Evolutionary conservation across 495 filamentous ascomycete genomes (phyloP), one percentile per base, ranked within the genome.

Genomic region (Penicillium roqueforti): DNA sequence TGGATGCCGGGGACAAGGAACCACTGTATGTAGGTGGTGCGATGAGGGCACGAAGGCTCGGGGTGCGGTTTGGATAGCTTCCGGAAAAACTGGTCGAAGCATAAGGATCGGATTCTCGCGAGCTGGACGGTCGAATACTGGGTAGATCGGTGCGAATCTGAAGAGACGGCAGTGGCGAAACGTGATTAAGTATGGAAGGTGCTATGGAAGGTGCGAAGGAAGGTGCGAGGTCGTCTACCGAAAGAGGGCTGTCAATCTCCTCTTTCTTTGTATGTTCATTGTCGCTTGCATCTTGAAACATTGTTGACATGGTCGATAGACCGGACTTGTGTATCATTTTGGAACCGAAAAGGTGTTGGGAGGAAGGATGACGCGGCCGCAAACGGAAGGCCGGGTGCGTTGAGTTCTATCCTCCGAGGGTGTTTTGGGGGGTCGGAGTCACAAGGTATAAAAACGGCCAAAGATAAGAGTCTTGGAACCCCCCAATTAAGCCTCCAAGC

Each of bases 1-100:
- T 47, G 11, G 85, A 86, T 25, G 73, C 77, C 1, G 84, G 84
- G 2, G 85, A 87, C 20, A 82, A 61, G 6, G 83, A 86, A 14
- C 74, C 78, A 55, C 74, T 78, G 18, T 70, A 70, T n/a, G 65
- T 54, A 10, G 70, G 55, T 19, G 66, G 67, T 42, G 63, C 76
- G 25, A 70, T 69, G 23, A 74, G 67, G 39, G 70, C 78, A 59
- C 71, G 76, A 23, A 79, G 57, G 68, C 73, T 83, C 49, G 74
- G 78, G 46, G 75, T 82, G 39, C 74, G 74, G 25, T 66, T 71
- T 6, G 70, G 76, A 22, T 75, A 57, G 48, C 76, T 76, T 38
- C 72, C 62, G n/a, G 70, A 75, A 19, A 75, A 78, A 56, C 68
- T 77, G 49, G 72, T 70, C 26, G 68, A 71, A 23, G 65, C 55